phyloP scores from a whole-genome alignment of 352 stramenopile genomes.

The Globisporangium paddicum region DNA sequence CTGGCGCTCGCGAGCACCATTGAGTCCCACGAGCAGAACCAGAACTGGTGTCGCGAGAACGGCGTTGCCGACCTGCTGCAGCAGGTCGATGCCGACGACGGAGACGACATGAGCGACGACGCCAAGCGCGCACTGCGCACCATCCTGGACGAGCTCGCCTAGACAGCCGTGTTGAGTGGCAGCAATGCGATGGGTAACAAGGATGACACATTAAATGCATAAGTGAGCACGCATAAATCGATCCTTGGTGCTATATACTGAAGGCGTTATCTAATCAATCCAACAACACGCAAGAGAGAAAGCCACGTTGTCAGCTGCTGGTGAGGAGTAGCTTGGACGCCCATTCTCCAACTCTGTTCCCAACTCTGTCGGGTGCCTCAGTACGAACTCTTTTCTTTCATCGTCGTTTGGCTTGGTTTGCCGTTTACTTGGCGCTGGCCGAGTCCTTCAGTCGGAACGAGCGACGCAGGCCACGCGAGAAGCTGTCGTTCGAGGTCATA shows the following conservation, averaged over 20 bases:
- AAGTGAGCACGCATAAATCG: not conserved
- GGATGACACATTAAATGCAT: not conserved
- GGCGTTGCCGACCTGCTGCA: slow-evolving; percentile 31
- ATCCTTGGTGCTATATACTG: not conserved
- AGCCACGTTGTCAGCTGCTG: not conserved
- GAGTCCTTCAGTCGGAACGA: slow-evolving; percentile 35
- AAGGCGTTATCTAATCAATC: not conserved
- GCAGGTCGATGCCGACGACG: slow-evolving; percentile 35
- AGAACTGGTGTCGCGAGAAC: slow-evolving; percentile 40
- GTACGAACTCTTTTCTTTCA: not conserved
- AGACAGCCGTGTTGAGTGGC: not conserved
- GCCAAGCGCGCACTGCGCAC: slow-evolving; percentile 42
- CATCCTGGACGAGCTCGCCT: slow-evolving; percentile 42
- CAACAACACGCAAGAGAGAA: not conserved
- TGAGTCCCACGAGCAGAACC: slow-evolving; percentile 41
- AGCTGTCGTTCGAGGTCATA: slow-evolving; percentile 58
- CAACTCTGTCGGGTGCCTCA: not conserved
- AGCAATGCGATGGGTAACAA: not conserved
- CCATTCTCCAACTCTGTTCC: not conserved
- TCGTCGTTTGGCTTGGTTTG: not conserved
- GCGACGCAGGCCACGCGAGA: slow-evolving; percentile 49
- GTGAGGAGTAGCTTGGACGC: not conserved
- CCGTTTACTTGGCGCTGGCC: slow-evolving; percentile 23
- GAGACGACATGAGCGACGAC: slow-evolving; percentile 46
- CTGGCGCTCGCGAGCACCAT: slow-evolving; percentile 59